Percentiles rank a stretch among this genome's conserved stretches.
These are phyloP conservation scores for Penicillium polonicum DNA, from an alignment of 2,329 filamentous ascomycete genomes.

Conservation along the genomic window DNA sequence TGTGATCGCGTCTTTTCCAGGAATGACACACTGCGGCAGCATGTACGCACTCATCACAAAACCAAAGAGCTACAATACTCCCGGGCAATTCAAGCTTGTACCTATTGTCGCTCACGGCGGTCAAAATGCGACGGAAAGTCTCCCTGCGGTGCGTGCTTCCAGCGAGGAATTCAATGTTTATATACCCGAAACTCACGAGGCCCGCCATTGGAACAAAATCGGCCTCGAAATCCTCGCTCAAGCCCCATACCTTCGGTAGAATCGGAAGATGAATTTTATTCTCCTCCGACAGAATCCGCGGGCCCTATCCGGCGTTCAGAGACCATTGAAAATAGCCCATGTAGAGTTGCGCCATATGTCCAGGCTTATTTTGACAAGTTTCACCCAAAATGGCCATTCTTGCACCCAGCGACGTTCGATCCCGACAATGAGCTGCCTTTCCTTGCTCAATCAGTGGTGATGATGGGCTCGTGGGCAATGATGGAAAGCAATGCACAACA, in stretches of 20 bases:
- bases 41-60: not conserved
- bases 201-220: not conserved
- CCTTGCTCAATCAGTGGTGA: not conserved
- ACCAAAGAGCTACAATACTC: not conserved
- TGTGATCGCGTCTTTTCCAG: not conserved
- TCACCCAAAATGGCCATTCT: not conserved
- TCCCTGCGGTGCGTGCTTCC: not conserved
- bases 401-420: not conserved
- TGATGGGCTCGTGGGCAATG: not conserved
- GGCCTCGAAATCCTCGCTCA: not conserved
- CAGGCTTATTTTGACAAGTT: not conserved
- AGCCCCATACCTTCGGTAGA: not conserved
- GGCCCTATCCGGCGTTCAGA: not conserved
- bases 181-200: not conserved
- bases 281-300: not conserved
- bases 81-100: not conserved
- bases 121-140: not conserved
- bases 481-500: not conserved
- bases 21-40: not conserved
- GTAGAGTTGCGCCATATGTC: not conserved
- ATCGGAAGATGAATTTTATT: not conserved
- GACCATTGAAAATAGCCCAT: not conserved
- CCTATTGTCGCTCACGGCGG: not conserved
- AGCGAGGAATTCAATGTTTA: not conserved
- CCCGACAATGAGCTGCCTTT: not conserved